Conservation (phyloP, 169 alveolate genomes). For the Eimeria sp. region DNA sequence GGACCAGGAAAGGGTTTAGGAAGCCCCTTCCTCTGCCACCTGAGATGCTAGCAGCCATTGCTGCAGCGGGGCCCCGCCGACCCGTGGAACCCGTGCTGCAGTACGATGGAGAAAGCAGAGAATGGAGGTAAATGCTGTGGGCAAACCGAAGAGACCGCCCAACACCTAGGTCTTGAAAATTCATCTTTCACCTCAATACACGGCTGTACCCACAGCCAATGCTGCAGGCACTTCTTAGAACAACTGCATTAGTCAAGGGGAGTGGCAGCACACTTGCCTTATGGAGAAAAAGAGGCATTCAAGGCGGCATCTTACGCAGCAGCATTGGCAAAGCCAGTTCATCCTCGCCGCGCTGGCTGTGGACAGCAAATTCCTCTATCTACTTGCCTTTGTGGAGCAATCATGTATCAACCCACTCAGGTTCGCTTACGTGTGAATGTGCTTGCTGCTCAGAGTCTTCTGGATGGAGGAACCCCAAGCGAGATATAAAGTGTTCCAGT, state of each 20-base stretch:
- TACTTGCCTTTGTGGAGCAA: background rate
- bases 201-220: background rate
- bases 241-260: background rate
- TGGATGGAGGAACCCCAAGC: slow-evolving; percentile 83
- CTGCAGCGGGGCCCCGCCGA: slow-evolving; percentile 66
- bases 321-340: background rate
- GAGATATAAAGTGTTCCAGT: slow-evolving; percentile 81
- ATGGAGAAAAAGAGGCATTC: background rate
- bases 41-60: slow-evolving; percentile 81
- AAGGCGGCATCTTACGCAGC: background rate
- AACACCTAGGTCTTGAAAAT: background rate
- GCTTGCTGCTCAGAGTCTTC: slow-evolving; percentile 56
- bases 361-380: background rate
- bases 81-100: slow-evolving; percentile 82
- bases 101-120: slow-evolving; percentile 81
- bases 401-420: background rate
- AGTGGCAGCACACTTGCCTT: background rate
- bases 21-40: slow-evolving; percentile 83
- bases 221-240: background rate
- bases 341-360: background rate
- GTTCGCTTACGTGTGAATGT: background rate
- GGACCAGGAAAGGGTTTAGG: slow-evolving; percentile 81
- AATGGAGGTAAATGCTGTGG: slow-evolving; percentile 71
- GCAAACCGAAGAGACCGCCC: background rate
- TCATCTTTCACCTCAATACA: background rate